Conservation (phyloP, 768 basidiomycete species). For the Amanita brunnescens region DNA sequence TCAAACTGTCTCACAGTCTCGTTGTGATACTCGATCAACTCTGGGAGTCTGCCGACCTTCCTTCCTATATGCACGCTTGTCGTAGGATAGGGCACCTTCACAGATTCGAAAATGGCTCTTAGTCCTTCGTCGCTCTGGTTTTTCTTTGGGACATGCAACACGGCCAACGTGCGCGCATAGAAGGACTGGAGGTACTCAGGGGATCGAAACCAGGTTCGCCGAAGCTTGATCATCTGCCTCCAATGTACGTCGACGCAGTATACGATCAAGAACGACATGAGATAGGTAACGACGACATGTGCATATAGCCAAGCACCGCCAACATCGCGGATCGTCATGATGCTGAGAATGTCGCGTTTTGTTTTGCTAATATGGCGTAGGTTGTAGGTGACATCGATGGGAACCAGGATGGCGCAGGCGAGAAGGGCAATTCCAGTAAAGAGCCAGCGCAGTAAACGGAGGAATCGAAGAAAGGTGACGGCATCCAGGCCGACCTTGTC, state of each 20-base stretch:
- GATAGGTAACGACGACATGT: conserved; percentile 77
- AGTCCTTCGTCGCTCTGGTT: conserved; percentile 83
- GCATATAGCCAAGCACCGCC: conserved; percentile 64
- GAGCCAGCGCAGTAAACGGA: conserved; percentile 71
- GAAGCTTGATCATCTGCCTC: conserved; percentile 69
- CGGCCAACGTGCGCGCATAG: conserved; percentile 87
- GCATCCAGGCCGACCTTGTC: conserved; percentile 90
- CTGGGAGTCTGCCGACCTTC: conserved; percentile 79
- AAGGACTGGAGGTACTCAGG: conserved; percentile 85
- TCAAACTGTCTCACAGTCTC: conserved; percentile 92
- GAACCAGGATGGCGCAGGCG: conserved; percentile 68
- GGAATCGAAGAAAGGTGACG: conserved; percentile 85
- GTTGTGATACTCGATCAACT: conserved; percentile 89
- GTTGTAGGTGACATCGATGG: conserved; percentile 83
- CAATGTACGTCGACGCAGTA: conserved; percentile 68
- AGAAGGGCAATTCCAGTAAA: conserved; percentile 58
- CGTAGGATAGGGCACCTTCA: conserved; percentile 82
- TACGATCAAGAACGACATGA: conserved; percentile 69
- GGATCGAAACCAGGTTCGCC: conserved; percentile 82
- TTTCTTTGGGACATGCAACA: conserved; percentile 72
- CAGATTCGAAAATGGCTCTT: conserved; percentile 59
- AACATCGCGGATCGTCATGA: conserved; percentile 85
- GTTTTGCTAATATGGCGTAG: conserved; percentile 46
- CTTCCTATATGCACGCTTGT: conserved; percentile 87
- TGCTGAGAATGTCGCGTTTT: conserved; percentile 56